Base-by-base conservation (phyloP, 495 filamentous ascomycete species). In the Lichina pygmaea region DNA sequence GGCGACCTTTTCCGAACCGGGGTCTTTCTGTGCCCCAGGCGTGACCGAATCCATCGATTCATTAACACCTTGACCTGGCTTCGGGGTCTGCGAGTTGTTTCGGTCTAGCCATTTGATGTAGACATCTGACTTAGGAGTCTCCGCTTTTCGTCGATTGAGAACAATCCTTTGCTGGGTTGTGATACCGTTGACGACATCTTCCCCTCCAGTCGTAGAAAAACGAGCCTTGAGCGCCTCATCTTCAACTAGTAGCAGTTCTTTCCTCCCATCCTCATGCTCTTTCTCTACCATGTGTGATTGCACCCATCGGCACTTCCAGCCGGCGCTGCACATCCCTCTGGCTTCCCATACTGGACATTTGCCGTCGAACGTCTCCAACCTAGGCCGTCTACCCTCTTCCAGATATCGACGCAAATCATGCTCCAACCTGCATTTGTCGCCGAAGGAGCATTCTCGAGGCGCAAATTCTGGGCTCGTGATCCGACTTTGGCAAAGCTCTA, bases 251-350 rank as follows among this genome's bases (percentile, higher is more conserved):
- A 85, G 61, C 34, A 97, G 62, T 58, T 95, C 86, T 46, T 77
- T 81, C 47, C 69, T 68, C 7, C 83, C 86, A 56, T 89, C 84
- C 42, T 71, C 71, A 6, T 62, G 70, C 44, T 76, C 69, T 30
- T 78, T 57, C 58, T 93, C 82, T 44, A 72, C 65, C 49, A 77
- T 80, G 57, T 97, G 89, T 36, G 78, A 83, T 44, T 65, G 66
- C 12, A 81, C 76, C 53, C 92, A 84, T 10, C 86, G 80, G 57
- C 89, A 97, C 53, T 79, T 91, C 85, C 86, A 97, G 2, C 89
- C 89, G 12, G 74, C 68, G 44, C 63, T 60, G 53, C 89, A 97
- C 51, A 63, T 71, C 33, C 89, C 91, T 30, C 70, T 65, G 8
- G 63, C 67, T 51, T 84, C 75, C 61, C 68, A 93, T 11, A 86